phyloP scores from a whole-genome alignment of 1,284 basidiomycete species.

The Bjerkandera adusta region DNA sequence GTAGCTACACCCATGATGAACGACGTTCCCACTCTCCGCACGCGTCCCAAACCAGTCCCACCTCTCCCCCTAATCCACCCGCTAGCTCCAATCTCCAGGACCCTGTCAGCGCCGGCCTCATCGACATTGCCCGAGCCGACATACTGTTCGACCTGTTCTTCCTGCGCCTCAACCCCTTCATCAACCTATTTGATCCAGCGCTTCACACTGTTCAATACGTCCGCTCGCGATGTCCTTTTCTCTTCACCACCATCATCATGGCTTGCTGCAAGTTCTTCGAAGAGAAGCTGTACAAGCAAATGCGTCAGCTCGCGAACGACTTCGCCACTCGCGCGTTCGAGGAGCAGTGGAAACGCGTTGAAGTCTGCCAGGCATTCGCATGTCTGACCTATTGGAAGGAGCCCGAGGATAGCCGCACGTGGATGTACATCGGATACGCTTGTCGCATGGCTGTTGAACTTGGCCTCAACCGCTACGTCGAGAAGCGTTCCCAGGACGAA shows the following conservation, averaged over 20 bases:
- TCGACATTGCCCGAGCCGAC: constrained; percentile 64
- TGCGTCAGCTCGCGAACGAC: constrained; percentile 67
- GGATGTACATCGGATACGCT: constrained; percentile 85
- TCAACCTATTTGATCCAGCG: constrained; percentile 80
- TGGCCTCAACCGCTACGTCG: constrained; percentile 65
- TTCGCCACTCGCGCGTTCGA: constrained; percentile 74
- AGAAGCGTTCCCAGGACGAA: constrained; percentile 53
- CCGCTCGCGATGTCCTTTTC: constrained; percentile 69
- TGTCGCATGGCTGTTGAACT: constrained; percentile 84
- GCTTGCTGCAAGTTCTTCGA: constrained; percentile 85
- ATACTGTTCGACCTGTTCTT: constrained; percentile 74
- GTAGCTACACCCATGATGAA: constrained; percentile 20
- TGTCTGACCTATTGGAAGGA: constrained; percentile 88
- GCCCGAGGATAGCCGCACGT: constrained; percentile 76
- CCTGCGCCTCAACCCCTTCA: constrained; percentile 78
- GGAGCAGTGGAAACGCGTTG: constrained; percentile 73
- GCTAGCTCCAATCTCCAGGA: constrained; percentile 42
- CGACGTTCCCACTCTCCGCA: constrained; percentile 25
- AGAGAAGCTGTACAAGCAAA: constrained; percentile 62
- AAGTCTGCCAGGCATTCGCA: constrained; percentile 81
- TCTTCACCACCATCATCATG: constrained; percentile 82
- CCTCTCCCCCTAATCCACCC: constrained; percentile 18
- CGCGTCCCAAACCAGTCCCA: constrained; percentile 25
- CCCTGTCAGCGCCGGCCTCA: constrained; percentile 65
- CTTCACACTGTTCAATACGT: constrained; percentile 75